A percentile compares a stretch with the other conserved stretches of the same genome.
These are phyloP conservation scores for Ilyonectria sp. DNA, from an alignment of 2,329 filamentous ascomycete genomes.

Conservation along the genomic window DNA sequence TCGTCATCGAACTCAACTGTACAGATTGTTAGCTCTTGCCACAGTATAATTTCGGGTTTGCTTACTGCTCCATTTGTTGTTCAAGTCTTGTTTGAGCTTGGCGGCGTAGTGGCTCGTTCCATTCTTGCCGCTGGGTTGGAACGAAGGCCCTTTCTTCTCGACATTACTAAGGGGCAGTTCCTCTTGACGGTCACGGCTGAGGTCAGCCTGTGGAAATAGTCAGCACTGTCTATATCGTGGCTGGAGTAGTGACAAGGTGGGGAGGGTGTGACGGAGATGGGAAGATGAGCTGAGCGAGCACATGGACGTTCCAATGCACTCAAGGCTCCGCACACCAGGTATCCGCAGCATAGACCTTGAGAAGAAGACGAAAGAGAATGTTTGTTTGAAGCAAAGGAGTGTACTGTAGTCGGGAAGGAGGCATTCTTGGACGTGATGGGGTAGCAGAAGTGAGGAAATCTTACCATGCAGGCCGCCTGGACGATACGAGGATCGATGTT, in stretches of 20 bases:
- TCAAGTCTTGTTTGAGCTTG: constrained; percentile 13
- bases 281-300: not conserved
- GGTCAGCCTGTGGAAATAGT: constrained; percentile 37
- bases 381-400: not conserved
- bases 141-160: constrained; percentile 30
- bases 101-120: constrained; percentile 20
- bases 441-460: constrained; percentile 8
- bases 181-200: constrained; percentile 42
- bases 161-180: constrained; percentile 41
- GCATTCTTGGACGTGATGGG: not conserved
- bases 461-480: constrained; percentile 40
- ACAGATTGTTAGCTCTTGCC: not conserved
- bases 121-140: constrained; percentile 29
- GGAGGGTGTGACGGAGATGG: not conserved
- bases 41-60: no score
- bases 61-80: constrained; percentile 33
- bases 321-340: not conserved
- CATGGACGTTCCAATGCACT: not conserved
- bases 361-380: not conserved
- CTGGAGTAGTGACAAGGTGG: not conserved
- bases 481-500: constrained; percentile 19
- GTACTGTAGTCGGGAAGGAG: not conserved
- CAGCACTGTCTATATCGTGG: not conserved
- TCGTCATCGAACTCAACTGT: constrained; percentile 41
- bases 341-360: not conserved